phyloP scores from a whole-genome alignment of 495 filamentous ascomycete genomes.

The Pseudomonodictys pantanalensis region DNA sequence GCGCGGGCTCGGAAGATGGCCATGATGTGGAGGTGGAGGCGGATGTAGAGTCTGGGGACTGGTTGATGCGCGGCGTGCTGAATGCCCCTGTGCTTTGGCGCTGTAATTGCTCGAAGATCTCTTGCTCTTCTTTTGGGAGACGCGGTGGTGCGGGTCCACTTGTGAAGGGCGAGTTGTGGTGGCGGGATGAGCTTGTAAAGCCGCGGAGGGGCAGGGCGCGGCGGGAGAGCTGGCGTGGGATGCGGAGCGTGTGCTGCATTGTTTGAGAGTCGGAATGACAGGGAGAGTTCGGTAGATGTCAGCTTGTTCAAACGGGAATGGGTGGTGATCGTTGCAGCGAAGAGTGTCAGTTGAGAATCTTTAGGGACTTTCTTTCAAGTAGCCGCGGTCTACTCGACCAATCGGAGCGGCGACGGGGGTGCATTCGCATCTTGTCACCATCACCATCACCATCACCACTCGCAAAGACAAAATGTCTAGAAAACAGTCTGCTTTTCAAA shows the following conservation, averaged over 20 bases:
- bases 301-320: background rate
- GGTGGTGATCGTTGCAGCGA: too few relatives aligned
- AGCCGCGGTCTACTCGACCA: conserved; percentile 23
- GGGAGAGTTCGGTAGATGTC: too few relatives aligned
- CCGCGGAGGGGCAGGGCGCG: conserved; percentile 17
- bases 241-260: conserved; percentile 9
- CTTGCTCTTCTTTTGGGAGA: conserved; percentile 83
- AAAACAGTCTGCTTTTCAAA: background rate
- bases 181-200: conserved; percentile 33
- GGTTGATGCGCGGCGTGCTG: conserved; percentile 55
- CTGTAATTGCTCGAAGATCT: conserved; percentile 88
- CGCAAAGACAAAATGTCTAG: background rate
- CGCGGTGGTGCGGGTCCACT: conserved; percentile 71
- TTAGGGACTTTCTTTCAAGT: too few relatives aligned
- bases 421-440: background rate
- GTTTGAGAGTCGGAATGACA: background rate
- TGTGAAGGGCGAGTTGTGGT: conserved; percentile 32
- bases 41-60: conserved; percentile 36
- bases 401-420: conserved; percentile 27
- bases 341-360: too few relatives aligned
- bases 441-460: background rate
- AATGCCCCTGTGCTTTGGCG: conserved; percentile 68
- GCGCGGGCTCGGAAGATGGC: too few relatives aligned
- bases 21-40: too few relatives aligned
- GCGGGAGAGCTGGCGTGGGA: conserved; percentile 26